Evolutionary conservation across 2,329 filamentous ascomycete species (phyloP).

Genomic region (Coniochaeta prunicola): DNA sequence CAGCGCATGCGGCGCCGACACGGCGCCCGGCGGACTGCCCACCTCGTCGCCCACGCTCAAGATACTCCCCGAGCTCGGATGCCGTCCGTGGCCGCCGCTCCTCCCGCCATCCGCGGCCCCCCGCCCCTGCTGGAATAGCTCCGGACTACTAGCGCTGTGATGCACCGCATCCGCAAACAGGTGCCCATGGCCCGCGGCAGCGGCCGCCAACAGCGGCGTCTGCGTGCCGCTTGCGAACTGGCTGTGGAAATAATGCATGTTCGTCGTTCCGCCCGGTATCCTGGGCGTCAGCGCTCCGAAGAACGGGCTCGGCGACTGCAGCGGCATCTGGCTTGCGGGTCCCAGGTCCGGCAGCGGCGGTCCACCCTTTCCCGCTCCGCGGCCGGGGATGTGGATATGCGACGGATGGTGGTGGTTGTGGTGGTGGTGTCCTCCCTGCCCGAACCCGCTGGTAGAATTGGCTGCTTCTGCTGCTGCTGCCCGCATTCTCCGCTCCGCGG

Average conservation of each 20-base stretch:
- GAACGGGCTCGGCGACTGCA: constrained; percentile 35
- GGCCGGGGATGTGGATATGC: constrained; percentile 27
- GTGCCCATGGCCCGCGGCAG: constrained; percentile 12
- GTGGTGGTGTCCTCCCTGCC: constrained; percentile 4
- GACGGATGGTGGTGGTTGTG: constrained; percentile 25
- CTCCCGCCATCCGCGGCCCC: background rate
- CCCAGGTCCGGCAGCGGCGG: constrained; percentile 33
- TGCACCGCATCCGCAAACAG: background rate
- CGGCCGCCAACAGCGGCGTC: constrained; percentile 32
- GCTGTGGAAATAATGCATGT: constrained; percentile 76
- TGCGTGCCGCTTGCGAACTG: constrained; percentile 45
- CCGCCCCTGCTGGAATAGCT: background rate
- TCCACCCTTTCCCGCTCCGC: constrained; percentile 22
- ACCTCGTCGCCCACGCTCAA: constrained; percentile 6
- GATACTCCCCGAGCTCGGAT: constrained; percentile 5
- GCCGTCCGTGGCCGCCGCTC: background rate
- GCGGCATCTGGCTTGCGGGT: background rate
- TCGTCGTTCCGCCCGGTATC: constrained; percentile 65
- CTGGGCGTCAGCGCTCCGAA: constrained; percentile 51
- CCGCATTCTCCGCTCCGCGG: constrained; percentile 12
- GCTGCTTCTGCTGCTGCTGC: constrained; percentile 12
- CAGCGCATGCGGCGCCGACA: constrained; percentile 24
- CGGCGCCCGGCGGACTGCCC: constrained; percentile 8
- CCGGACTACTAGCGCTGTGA: constrained; percentile 1
- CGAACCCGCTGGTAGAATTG: background rate